These are phyloP conservation scores for Halenospora varia DNA, from an alignment of 495 filamentous ascomycete genomes.

Conservation along the genomic window DNA sequence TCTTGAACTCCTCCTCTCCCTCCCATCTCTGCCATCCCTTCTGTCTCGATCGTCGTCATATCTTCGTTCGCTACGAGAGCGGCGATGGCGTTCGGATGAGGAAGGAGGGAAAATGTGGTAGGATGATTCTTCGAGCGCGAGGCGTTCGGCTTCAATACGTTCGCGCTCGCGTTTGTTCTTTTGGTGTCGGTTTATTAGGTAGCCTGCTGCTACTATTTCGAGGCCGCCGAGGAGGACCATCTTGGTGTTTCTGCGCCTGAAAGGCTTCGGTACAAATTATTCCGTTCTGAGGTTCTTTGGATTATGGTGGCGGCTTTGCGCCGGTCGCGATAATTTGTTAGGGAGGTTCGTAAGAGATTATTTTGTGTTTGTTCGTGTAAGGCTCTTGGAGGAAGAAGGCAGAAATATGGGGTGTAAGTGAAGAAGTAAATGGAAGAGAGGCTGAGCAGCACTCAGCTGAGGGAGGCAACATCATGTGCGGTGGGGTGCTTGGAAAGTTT, in stretches of 20 bases:
- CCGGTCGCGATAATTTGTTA: background rate
- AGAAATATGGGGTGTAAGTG: background rate
- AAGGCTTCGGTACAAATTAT: background rate
- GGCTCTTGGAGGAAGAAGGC: background rate
- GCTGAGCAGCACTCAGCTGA: background rate
- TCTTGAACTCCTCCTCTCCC: background rate
- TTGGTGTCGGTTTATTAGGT: constrained; percentile 22
- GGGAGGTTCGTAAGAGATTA: too few species aligned
- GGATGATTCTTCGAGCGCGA: constrained; percentile 15
- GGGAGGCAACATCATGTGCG: background rate
- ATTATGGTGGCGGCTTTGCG: background rate
- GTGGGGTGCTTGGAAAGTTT: background rate
- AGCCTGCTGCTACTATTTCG: constrained; percentile 23
- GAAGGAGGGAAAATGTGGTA: constrained; percentile 13
- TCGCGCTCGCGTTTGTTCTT: constrained; percentile 19
- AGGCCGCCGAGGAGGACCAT: constrained; percentile 25
- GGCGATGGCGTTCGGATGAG: background rate
- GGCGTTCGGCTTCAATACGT: constrained; percentile 13
- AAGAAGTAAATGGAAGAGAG: background rate
- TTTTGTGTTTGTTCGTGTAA: too few species aligned
- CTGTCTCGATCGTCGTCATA: background rate
- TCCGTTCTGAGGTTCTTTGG: too few species aligned
- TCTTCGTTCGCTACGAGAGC: constrained; percentile 1
- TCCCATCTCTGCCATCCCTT: background rate
- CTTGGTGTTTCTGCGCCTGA: background rate